Percentiles rank a stretch among this genome's conserved stretches.
These are phyloP conservation scores for Lepiota subincarnata DNA, from an alignment of 768 basidiomycete species.

Conservation along the genomic window DNA sequence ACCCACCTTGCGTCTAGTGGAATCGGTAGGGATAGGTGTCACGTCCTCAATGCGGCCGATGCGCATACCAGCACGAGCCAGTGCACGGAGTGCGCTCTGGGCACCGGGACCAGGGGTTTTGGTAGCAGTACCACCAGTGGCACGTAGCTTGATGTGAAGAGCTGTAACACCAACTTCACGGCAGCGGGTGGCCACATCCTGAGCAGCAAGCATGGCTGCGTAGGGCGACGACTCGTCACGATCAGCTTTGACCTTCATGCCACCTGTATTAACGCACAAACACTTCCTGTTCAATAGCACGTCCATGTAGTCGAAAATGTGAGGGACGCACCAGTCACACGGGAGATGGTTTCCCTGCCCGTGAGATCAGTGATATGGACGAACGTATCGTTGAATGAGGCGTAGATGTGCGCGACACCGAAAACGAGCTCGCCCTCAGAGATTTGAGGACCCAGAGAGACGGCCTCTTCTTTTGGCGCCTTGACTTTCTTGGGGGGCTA, in stretches of 20 bases:
- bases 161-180: slow-evolving; percentile 98
- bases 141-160: slow-evolving; percentile 98
- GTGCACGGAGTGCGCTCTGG: slow-evolving; percentile 95
- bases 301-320: background rate
- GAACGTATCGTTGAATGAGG: slow-evolving; percentile 99
- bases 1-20: slow-evolving; percentile 90
- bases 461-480: slow-evolving; percentile 74
- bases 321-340: slow-evolving; percentile 78
- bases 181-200: slow-evolving; percentile 95
- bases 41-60: slow-evolving; percentile 99
- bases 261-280: slow-evolving; percentile 45
- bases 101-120: slow-evolving; percentile 99
- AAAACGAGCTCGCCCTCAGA: slow-evolving; percentile 96
- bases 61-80: slow-evolving; percentile 96
- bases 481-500: slow-evolving; percentile 85
- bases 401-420: slow-evolving; percentile 98
- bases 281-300: background rate
- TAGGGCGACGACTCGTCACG: slow-evolving; percentile 98
- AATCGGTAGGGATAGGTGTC: slow-evolving; percentile 95
- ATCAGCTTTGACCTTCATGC: slow-evolving; percentile 99
- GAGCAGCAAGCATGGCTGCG: slow-evolving; percentile 97
- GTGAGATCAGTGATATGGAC: slow-evolving; percentile 99
- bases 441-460: slow-evolving; percentile 93
- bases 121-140: slow-evolving; percentile 96
- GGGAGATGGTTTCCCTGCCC: slow-evolving; percentile 98